Evolutionary conservation across 768 basidiomycete species (phyloP), one percentile per base, ranked within the genome.

Genomic region (Xerocomellus intermedius): DNA sequence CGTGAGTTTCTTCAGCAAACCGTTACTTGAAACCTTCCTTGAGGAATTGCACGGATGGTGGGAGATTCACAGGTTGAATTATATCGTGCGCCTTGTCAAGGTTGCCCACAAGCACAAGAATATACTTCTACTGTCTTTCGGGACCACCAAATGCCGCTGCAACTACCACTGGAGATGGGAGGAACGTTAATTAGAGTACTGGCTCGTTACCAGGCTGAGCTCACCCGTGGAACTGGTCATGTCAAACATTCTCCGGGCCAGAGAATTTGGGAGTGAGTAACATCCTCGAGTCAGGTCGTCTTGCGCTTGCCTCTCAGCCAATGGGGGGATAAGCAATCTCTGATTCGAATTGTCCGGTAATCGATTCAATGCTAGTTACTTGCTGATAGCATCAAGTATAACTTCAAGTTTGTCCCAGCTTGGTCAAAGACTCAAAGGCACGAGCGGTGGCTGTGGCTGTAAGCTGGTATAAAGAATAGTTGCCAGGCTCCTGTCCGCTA

Each of bases 401-500:
- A 19, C 19, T 19, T n/a, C n/a, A n/a, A n/a, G n/a, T n/a, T 39
- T 10, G n/a, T 21, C 19, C 8, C n/a, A n/a, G n/a, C n/a, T n/a
- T n/a, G n/a, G n/a, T n/a, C n/a, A n/a, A n/a, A n/a, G n/a, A n/a
- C n/a, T n/a, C n/a, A n/a, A n/a, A n/a, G n/a, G n/a, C n/a, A n/a
- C n/a, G n/a, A n/a, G n/a, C 21, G 21, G 61, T 63, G 61, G 62
- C 62, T 64, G 62, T 63, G 33, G 1, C 0, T 60, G 62, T 63
- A 37, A 54, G 1, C 0, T 37, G 8, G 8, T 37, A 28, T 28
- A 22, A 46, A 50, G 46, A 33, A 17, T 16, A 22, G 41, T 13
- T 21, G 13, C 17, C 19, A 30, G 57, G 62, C 68, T 68, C 68
- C 66, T 68, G 63, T 68, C 61, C 44, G 3, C 24, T 50, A 0